A percentile compares a stretch with the other conserved stretches of the same genome.
These are phyloP conservation scores for Chrysoporthe deuterocubensis DNA, from an alignment of 2,329 filamentous ascomycete species.

Conservation along the genomic window DNA sequence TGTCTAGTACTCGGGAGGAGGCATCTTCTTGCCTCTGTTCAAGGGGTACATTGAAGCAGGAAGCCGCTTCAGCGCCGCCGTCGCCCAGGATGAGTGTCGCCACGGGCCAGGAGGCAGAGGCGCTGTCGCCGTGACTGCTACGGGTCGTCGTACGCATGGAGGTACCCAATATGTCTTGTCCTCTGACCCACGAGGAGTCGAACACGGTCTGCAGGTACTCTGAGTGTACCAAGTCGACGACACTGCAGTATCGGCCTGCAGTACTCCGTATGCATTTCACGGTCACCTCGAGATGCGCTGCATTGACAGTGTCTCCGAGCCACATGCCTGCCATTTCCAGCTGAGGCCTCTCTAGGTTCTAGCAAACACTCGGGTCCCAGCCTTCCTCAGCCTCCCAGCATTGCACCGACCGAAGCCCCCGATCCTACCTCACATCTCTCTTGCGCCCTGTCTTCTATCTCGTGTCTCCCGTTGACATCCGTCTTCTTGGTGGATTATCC, in stretches of 20 bases:
- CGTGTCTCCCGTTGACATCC: slow-evolving; percentile 18
- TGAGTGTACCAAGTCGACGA: slow-evolving; percentile 21
- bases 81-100: neutral
- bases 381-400: neutral
- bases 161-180: slow-evolving; percentile 14
- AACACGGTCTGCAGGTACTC: slow-evolving; percentile 20
- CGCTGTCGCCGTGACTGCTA: slow-evolving; percentile 7
- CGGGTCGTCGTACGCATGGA: slow-evolving; percentile 19
- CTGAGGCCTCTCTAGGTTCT: slow-evolving; percentile 1
- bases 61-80: slow-evolving; percentile 8
- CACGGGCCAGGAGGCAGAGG: slow-evolving; percentile 4
- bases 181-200: slow-evolving; percentile 10
- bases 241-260: slow-evolving; percentile 22
- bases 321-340: slow-evolving; percentile 13
- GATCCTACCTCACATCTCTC: neutral
- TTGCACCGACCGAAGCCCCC: neutral
- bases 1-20: slow-evolving; percentile 16
- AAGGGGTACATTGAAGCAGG: neutral
- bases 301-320: slow-evolving; percentile 13
- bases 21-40: slow-evolving; percentile 4
- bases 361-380: slow-evolving; percentile 8
- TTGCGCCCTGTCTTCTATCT: slow-evolving; percentile 17
- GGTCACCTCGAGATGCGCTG: slow-evolving; percentile 20
- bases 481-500: slow-evolving; percentile 20
- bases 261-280: slow-evolving; percentile 13